Base-by-base conservation (phyloP, 768 basidiomycete genomes). In the Exidia glandulosa region DNA sequence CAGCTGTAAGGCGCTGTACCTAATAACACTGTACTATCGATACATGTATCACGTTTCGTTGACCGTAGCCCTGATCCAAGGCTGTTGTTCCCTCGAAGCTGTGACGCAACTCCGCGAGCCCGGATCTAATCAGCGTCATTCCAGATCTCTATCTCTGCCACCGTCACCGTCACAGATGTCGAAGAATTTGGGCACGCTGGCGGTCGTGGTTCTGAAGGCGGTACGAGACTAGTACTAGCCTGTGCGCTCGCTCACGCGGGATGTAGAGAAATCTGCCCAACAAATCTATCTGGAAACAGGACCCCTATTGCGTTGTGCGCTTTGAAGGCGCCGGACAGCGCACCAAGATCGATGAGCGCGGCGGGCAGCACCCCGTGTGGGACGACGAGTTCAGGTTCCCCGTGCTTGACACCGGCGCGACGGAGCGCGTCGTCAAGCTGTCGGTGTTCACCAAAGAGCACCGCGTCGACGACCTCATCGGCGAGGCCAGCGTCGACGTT, bases 311-410 rank as follows among this genome's bases (percentile, higher is more conserved):
- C 2, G 79, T 87, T 63, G 76, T 83, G 5, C 74, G 76, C 2
- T 72, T 94, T 60, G 72, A 76, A 70, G 83, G 84, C 37, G 74
- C 75, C 19, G 84, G 80, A 57, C 83, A 88, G 67, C 80, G 81
- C 60, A 93, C 91, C 0, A 76, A 81, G 58, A 79, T 85, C 61
- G 87, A 91, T 66, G 77, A 84, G 64, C 91, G 86, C 68, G 94
- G 94, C 2, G 94, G 94, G 0, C 94, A 97, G 68, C 88, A 90
- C 71, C 94, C 94, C 2, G 82, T 86, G 61, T 97, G 94, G 92
- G 94, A 96, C 68, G 84, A 84, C 33, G 93, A 96, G 71, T 71
- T 94, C 57, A 82, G 91, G 47, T 85, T 93, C 70, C 79, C 85
- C 4, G 77, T 97, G 54, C 70, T 80, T 64, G 83, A 82, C 0